A percentile compares a stretch with the other conserved stretches of the same genome.
Conservation (phyloP, 2,329 filamentous ascomycete species). For the Dactylellina leptospora region DNA sequence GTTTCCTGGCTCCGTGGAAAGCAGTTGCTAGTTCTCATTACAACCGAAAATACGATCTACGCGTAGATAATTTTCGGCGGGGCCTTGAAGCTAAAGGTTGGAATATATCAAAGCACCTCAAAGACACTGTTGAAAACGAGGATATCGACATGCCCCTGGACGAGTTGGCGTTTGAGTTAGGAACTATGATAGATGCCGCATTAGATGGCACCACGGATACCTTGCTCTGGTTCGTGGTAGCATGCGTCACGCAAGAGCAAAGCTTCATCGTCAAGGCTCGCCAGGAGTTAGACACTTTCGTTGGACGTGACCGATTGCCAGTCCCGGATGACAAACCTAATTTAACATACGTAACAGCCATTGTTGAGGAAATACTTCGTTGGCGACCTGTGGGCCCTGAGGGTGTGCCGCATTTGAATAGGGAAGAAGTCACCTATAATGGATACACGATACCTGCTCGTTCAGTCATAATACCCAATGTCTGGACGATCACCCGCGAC, state of each 20-base stretch:
- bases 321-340: slow-evolving; percentile 63
- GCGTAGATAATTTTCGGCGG: neutral
- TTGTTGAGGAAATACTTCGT: slow-evolving; percentile 68
- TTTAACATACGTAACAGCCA: slow-evolving; percentile 66
- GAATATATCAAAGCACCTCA: slow-evolving; percentile 30
- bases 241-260: slow-evolving; percentile 64
- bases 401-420: slow-evolving; percentile 65
- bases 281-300: slow-evolving; percentile 64
- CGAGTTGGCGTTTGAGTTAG: slow-evolving; percentile 60
- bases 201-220: slow-evolving; percentile 63
- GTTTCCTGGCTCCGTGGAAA: slow-evolving; percentile 56
- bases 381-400: slow-evolving; percentile 67
- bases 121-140: slow-evolving; percentile 57
- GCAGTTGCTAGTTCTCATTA: slow-evolving; percentile 18
- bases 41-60: neutral
- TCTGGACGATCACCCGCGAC: slow-evolving; percentile 65
- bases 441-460: slow-evolving; percentile 64
- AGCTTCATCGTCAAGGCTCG: slow-evolving; percentile 63
- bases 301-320: slow-evolving; percentile 64
- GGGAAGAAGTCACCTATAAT: slow-evolving; percentile 62
- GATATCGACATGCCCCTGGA: slow-evolving; percentile 62
- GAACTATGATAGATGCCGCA: slow-evolving; percentile 63
- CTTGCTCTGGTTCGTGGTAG: slow-evolving; percentile 63
- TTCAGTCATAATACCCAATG: slow-evolving; percentile 63
- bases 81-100: neutral